Evolutionary conservation across 2,329 filamentous ascomycete species (phyloP), one percentile per base, ranked within the genome.

Genomic region (Epichloe baconii): DNA sequence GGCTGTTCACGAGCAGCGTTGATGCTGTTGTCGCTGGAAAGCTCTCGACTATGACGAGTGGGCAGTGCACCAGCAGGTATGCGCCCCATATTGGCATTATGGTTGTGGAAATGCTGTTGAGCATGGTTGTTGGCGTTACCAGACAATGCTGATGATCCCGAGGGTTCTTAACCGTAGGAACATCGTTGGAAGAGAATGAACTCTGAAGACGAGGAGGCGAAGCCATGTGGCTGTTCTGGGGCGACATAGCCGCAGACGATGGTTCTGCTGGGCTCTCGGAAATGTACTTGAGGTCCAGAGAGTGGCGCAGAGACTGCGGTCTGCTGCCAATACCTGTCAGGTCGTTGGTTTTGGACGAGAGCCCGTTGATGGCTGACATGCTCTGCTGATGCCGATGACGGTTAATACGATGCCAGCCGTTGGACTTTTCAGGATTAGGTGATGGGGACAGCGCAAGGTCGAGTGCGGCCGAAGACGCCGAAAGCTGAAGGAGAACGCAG

Each of bases 141-240:
- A 36, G 66, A 65, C 50, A 69, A 62, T 51, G 66, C 62, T 36
- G 63, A 61, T 46, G 76, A 67, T 46, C 70, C 74, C 50, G 78
- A 76, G 50, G 73, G 57, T 76, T 84, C 77, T 93, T 95, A 62
- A 89, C 74, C 7, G 89, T 94, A 4, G 89, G 86, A 19, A 96
- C 76, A 62, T 97, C 90, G 66, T 86, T 93, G 50, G 88, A 82
- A 10, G 93, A 96, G 71, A 87, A 96, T 0, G 91, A 96, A 44
- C 86, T 83, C 68, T 90, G 86, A 52, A 95, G 68, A 71, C 87
- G 88, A 34, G 84, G 81, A 37, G 85, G 79, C 49, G 79, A 79
- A 26, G 79, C 74, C 65, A 85, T 77, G 53, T 77, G 73, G 52
- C 64, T 77, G 26, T 69, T 65, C 15, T 77, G 67, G 3, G 78